Evolutionary conservation across 2,329 filamentous ascomycete genomes (phyloP).

Genomic region (Fusarium sp.): DNA sequence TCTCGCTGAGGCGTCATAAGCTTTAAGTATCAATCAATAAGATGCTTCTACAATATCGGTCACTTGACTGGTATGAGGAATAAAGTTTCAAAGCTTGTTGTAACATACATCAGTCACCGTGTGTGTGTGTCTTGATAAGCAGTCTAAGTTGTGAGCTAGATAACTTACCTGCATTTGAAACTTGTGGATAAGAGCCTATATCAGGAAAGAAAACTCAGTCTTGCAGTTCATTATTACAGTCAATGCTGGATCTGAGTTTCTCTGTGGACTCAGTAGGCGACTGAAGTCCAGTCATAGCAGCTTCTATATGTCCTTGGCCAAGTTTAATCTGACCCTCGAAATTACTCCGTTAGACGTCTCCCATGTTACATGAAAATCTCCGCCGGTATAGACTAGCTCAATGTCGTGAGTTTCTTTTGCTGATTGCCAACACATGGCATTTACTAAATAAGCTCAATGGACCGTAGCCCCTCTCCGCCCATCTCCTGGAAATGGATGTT

Average conservation of each 20-base stretch:
- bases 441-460: not conserved
- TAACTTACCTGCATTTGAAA: not conserved
- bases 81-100: not conserved
- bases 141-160: not conserved
- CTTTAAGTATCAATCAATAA: no score
- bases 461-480: accelerated
- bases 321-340: not conserved
- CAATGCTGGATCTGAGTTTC: not conserved
- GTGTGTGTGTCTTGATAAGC: no score
- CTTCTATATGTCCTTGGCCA: accelerated
- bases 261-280: not conserved
- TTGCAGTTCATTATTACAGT: not conserved
- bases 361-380: no score
- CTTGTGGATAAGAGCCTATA: not conserved
- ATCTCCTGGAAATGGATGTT: not conserved
- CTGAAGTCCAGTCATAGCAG: no score
- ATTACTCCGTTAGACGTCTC: no score
- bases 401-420: no score
- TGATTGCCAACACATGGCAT: not conserved
- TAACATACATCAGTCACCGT: no score
- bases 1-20: no score
- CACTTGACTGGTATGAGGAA: not conserved
- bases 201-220: not conserved
- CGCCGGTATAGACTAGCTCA: no score
- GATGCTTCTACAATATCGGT: not conserved